Base-by-base conservation (phyloP, 495 filamentous ascomycete genomes). In the Pyronema domesticum region DNA sequence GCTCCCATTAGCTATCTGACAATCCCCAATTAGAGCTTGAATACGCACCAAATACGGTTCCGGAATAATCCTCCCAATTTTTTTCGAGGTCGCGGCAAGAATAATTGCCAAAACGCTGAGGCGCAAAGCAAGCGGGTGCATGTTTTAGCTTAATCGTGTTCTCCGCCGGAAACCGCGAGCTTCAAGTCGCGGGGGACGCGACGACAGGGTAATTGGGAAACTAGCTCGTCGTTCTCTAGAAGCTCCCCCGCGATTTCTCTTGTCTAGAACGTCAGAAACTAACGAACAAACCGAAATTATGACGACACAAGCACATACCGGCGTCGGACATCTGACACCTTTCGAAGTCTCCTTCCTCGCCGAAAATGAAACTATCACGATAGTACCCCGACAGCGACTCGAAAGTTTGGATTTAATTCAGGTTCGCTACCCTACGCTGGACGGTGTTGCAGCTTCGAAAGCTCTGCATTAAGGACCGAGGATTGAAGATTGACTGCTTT, bases 301-400 rank as follows among this genome's bases (percentile, higher is more conserved):
- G 23, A 30, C 23, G 23, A 30, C 45, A 47, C 13, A 14, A 47
- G 8, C 23, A 37, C 48, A 34, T 33, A 51, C 34, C 48, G 48
- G 48, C 1, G 34, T 44, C 2, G 61, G 61, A 13, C 61, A 60
- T 3, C 57, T 64, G 18, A 86, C 84, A 54, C 86, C 89, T 55
- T 71, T 82, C 58, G 91, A 98, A 71, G 82, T 95, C 43, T 85
- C 87, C 62, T 98, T 96, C 68, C 76, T 95, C 45, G 93, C 89
- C 68, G 91, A 98, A 71, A 95, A 95, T 85, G 87, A 95, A 69
- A 76, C 82, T 62, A 83, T 98, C 45, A 94, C 89, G 1, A 77
- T 98, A 9, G 77, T 96, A 40, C 91, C 91, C 52, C 86, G 91
- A 34, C 89, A 95, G 67, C 78, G 83, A 53, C 78, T 96, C 46